Conservation (phyloP, 2,329 filamentous ascomycete genomes). For the Spiromastix sp. region DNA sequence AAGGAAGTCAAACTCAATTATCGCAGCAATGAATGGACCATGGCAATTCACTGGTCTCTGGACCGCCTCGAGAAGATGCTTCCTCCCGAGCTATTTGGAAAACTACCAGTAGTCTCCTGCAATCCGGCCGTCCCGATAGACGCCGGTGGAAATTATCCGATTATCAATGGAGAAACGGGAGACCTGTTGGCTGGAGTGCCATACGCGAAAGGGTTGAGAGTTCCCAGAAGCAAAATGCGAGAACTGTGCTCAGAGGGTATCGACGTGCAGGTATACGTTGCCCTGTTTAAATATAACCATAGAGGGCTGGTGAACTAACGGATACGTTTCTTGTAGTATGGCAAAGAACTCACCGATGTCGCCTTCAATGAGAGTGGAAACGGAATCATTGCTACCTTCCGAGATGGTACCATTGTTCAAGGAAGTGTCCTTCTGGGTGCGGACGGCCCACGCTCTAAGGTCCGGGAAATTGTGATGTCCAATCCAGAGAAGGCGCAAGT, state of each 20-base stretch:
- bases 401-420: slow-evolving; percentile 11
- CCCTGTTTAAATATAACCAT: neutral
- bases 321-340: slow-evolving; percentile 12
- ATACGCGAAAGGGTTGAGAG: slow-evolving; percentile 13
- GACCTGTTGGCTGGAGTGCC: slow-evolving; percentile 13
- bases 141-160: slow-evolving; percentile 12
- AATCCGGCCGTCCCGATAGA: slow-evolving; percentile 14
- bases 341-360: slow-evolving; percentile 12
- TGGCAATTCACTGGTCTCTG: slow-evolving; percentile 20
- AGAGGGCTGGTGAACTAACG: neutral
- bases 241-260: slow-evolving; percentile 14
- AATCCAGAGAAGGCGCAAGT: slow-evolving; percentile 12
- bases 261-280: slow-evolving; percentile 7
- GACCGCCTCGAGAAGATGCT: slow-evolving; percentile 13
- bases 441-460: slow-evolving; percentile 16
- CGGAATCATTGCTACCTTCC: slow-evolving; percentile 10
- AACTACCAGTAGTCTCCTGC: slow-evolving; percentile 11
- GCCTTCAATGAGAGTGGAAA: slow-evolving; percentile 10
- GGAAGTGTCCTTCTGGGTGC: slow-evolving; percentile 15
- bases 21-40: slow-evolving; percentile 17
- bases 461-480: slow-evolving; percentile 11
- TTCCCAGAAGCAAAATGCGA: slow-evolving; percentile 17
- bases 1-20: neutral
- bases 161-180: slow-evolving; percentile 16
- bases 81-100: slow-evolving; percentile 12